Evolutionary conservation across 2,329 filamentous ascomycete species (phyloP).

Genomic region (Raffaelea deltoideospora): DNA sequence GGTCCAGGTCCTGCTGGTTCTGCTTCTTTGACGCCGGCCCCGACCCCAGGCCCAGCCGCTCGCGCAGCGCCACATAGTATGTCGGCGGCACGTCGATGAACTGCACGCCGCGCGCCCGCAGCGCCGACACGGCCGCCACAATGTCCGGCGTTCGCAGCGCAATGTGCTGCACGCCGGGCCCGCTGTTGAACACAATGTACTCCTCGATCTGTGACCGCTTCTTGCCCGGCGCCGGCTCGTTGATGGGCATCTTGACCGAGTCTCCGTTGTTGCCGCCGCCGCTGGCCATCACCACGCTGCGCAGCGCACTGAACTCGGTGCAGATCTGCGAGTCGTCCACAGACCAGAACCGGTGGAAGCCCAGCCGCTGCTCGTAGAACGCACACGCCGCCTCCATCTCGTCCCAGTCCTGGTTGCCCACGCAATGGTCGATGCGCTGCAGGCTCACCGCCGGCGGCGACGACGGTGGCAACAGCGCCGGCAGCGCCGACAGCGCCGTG

Average conservation of each 20-base stretch:
- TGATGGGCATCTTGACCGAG: slow-evolving; percentile 94
- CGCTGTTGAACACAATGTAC: slow-evolving; percentile 79
- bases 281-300: slow-evolving; percentile 79
- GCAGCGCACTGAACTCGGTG: slow-evolving; percentile 82
- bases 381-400: slow-evolving; percentile 56
- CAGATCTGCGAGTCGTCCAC: slow-evolving; percentile 88
- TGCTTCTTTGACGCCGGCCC: slow-evolving; percentile 19
- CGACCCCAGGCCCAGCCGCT: slow-evolving; percentile 36
- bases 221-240: slow-evolving; percentile 82
- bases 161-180: slow-evolving; percentile 85
- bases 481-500: slow-evolving; percentile 18
- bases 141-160: slow-evolving; percentile 74
- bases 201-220: slow-evolving; percentile 92
- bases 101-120: slow-evolving; percentile 77
- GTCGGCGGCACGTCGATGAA: slow-evolving; percentile 82
- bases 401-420: slow-evolving; percentile 93
- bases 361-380: slow-evolving; percentile 76
- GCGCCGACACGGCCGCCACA: slow-evolving; percentile 56
- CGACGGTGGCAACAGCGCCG: too few relatives aligned
- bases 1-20: too few relatives aligned
- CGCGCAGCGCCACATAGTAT: slow-evolving; percentile 68
- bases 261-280: slow-evolving; percentile 70
- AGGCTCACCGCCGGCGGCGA: slow-evolving; percentile 54
- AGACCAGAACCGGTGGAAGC: slow-evolving; percentile 95
- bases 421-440: slow-evolving; percentile 81